Evolutionary conservation across 495 filamentous ascomycete genomes (phyloP), one percentile per base, ranked within the genome.

Genomic region (Aspergillus ostianus): DNA sequence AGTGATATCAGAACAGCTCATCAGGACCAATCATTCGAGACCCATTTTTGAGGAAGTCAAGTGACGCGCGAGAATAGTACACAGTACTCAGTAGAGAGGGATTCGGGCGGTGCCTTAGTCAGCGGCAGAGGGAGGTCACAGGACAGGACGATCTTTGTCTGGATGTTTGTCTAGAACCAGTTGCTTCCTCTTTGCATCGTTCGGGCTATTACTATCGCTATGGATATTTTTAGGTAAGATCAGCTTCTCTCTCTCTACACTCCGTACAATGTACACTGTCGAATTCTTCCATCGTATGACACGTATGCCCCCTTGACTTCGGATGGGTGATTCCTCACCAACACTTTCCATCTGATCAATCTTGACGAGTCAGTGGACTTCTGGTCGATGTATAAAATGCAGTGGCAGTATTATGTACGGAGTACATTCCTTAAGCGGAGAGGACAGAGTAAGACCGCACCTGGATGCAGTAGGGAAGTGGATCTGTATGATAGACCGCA

Each of bases 1-100:
- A 60, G 64, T 58, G 64, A 63, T 63, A 60, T 58, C 63, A 64
- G 57, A 58, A 51, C 47, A 58, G 29, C 9, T 19, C 30, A 53
- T 45, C 47, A 19, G 29, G 29, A 50, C 65, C 65, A 67, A 67
- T 67, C 61, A 62, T 60, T 62, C 51, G 9, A 57, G 61, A 23
- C 54, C 61, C 65, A 59, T 59, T 60, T 67, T 67, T 64, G 47
- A 57, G 61, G 59, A 27, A 63, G 64, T 67, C 65, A 64, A 64
- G 59, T 67, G 65, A 67, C 65, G 30, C 59, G 58, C 51, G 47
- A 50, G 59, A 59, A 45, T 26, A 26, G 23, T 26, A 26, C 23
- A 2, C 23, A n/a, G n/a, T 4, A 26, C 2, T 56, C 55, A 51
- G 51, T 36, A 18, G 48, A 44, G 47, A 17, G 20, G 9, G 20